These are phyloP conservation scores for Penicillium soppii DNA, from an alignment of 495 filamentous ascomycete species.

Conservation along the genomic window DNA sequence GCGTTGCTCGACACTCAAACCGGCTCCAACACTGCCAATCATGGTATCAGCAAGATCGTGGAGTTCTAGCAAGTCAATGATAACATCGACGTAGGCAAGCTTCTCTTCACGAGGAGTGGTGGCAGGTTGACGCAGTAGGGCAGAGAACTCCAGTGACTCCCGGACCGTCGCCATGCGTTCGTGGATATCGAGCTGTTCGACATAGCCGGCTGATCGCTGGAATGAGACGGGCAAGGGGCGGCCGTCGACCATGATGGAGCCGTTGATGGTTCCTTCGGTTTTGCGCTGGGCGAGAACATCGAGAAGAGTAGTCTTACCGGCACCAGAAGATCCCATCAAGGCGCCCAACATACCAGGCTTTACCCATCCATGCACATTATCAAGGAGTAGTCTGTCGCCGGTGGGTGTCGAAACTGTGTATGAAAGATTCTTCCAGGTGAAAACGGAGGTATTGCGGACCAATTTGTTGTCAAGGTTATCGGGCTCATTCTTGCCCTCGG, in stretches of 20 bases:
- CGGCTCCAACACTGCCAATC: conserved; percentile 51
- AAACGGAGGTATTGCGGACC: conserved; percentile 51
- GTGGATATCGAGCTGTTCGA: conserved; percentile 61
- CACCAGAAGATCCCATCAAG: conserved; percentile 64
- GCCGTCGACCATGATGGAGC: conserved; percentile 83
- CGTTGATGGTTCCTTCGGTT: conserved; percentile 80
- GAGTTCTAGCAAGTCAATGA: conserved; percentile 59
- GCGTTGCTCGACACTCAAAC: conserved; percentile 58
- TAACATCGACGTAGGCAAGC: conserved; percentile 56
- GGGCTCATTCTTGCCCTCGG: conserved; percentile 8
- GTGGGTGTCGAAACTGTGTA: conserved; percentile 50
- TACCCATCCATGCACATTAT: conserved; percentile 86
- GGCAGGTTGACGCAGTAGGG: conserved; percentile 54
- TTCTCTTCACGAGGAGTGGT: conserved; percentile 54
- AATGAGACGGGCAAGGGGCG: conserved; percentile 73
- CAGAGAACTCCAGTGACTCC: conserved; percentile 60
- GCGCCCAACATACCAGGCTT: conserved; percentile 79
- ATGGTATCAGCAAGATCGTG: conserved; percentile 52
- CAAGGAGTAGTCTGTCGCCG: conserved; percentile 53
- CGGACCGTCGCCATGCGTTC: conserved; percentile 58
- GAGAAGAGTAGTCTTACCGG: conserved; percentile 61
- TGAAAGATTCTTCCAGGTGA: conserved; percentile 60
- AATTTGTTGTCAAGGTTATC: conserved; percentile 18
- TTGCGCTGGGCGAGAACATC: conserved; percentile 63
- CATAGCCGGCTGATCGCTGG: conserved; percentile 65